Evolutionary conservation across 768 basidiomycete genomes (phyloP).

Genomic region (Pleurotus ostreatus): DNA sequence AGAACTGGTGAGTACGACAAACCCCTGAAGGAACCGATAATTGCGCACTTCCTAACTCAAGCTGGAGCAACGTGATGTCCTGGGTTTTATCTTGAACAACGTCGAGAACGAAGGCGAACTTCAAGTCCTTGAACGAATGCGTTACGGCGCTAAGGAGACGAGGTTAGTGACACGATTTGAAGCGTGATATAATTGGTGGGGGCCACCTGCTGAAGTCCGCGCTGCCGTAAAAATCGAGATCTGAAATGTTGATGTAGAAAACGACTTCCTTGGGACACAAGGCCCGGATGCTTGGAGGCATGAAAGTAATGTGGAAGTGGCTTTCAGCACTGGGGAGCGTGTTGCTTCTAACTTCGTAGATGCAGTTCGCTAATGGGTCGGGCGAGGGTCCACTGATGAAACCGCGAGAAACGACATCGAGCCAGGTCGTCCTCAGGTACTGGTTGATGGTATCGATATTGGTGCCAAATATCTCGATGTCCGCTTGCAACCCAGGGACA

Average conservation of each 20-base stretch:
- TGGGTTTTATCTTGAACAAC: not conserved
- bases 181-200: not conserved
- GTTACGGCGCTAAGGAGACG: not conserved
- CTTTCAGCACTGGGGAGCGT: slow-evolving; percentile 8
- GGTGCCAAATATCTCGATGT: slow-evolving; percentile 11
- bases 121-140: not conserved
- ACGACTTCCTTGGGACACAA: slow-evolving; percentile 17
- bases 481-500: slow-evolving; percentile 6
- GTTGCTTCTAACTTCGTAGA: slow-evolving; percentile 8
- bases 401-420: not conserved
- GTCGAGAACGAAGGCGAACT: not conserved
- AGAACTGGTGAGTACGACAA: not conserved
- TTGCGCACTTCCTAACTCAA: not conserved
- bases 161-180: not conserved
- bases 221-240: slow-evolving; percentile 11
- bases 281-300: slow-evolving; percentile 14
- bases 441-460: slow-evolving; percentile 13
- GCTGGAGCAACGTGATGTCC: not conserved
- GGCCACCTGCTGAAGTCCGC: slow-evolving; percentile 9
- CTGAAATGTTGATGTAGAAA: slow-evolving; percentile 15
- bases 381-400: not conserved
- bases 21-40: not conserved
- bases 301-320: slow-evolving; percentile 18
- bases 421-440: slow-evolving; percentile 9
- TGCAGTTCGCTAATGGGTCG: not conserved